These are phyloP conservation scores for Pseudofabraea citricarpa DNA, from an alignment of 2,329 filamentous ascomycete genomes.

Conservation along the genomic window DNA sequence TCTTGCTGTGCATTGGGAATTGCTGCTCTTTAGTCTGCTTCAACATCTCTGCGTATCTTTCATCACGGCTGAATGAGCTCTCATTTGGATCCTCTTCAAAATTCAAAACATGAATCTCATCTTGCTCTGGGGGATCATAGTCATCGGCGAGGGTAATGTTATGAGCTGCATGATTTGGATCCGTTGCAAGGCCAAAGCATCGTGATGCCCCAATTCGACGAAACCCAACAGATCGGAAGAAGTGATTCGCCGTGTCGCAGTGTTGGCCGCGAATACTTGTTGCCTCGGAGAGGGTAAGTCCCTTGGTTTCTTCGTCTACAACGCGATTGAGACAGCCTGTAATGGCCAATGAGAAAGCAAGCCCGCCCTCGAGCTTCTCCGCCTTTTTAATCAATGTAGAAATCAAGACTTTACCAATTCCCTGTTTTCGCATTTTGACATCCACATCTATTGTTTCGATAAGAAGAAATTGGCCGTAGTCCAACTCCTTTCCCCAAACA, in stretches of 20 bases:
- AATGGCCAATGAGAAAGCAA: constrained; percentile 15
- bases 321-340: constrained; percentile 17
- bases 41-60: constrained; percentile 4
- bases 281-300: constrained; percentile 15
- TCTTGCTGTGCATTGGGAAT: constrained; percentile 13
- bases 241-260: constrained; percentile 15
- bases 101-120: constrained; percentile 7
- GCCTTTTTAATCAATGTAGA: constrained; percentile 23
- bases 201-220: constrained; percentile 27
- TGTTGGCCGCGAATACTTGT: constrained; percentile 7
- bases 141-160: constrained; percentile 15
- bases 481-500: constrained; percentile 25
- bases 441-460: constrained; percentile 16
- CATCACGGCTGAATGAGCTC: background rate
- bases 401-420: constrained; percentile 27
- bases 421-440: constrained; percentile 22
- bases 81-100: constrained; percentile 3
- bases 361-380: background rate
- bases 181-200: constrained; percentile 26
- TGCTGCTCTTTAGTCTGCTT: constrained; percentile 10
- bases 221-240: constrained; percentile 27
- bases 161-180: constrained; percentile 21
- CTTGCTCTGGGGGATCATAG: constrained; percentile 14
- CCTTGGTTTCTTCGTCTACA: constrained; percentile 17
- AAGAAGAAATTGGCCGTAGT: constrained; percentile 23